A percentile compares a stretch with the other conserved stretches of the same genome.
These are phyloP conservation scores for Ophiosphaerella korrae DNA, from an alignment of 2,329 filamentous ascomycete genomes.

Conservation along the genomic window DNA sequence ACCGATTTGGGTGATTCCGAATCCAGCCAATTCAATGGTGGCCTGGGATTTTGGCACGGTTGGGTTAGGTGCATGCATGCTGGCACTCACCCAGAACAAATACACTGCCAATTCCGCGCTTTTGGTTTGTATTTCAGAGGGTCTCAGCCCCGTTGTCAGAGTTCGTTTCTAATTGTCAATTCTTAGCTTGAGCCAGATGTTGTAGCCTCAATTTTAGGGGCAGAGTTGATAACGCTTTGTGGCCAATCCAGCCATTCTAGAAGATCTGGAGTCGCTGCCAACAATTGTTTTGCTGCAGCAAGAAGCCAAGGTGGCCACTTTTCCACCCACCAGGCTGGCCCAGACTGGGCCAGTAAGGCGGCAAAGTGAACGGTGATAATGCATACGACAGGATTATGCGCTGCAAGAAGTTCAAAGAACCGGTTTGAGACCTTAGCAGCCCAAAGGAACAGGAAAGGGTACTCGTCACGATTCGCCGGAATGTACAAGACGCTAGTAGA, in stretches of 20 bases:
- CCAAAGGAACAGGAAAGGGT: conserved; percentile 33
- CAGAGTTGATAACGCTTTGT: conserved; percentile 17
- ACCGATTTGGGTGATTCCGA: no score
- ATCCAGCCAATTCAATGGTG: no score
- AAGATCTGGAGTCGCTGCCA: conserved; percentile 33
- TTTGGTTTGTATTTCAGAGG: neutral
- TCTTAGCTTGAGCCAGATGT: conserved; percentile 1
- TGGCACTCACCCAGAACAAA: no score
- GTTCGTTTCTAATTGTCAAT: neutral
- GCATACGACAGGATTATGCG: conserved; percentile 34
- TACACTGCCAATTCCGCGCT: no score
- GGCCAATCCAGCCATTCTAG: conserved; percentile 37
- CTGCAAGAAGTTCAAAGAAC: conserved; percentile 31
- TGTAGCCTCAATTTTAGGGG: conserved; percentile 6
- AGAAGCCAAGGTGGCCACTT: conserved; percentile 39
- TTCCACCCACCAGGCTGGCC: conserved; percentile 33
- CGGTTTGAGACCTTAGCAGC: conserved; percentile 24
- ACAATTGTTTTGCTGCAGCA: conserved; percentile 23
- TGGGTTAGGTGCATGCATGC: no score
- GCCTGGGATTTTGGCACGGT: no score
- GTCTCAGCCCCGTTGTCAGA: neutral
- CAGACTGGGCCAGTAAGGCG: conserved; percentile 26
- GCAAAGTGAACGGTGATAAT: conserved; percentile 37
- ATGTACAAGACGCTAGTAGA: conserved; percentile 25
- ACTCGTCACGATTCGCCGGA: conserved; percentile 25